Evolutionary conservation across 2,329 filamentous ascomycete genomes (phyloP), one percentile per base, ranked within the genome.

Genomic region (Fusarium nematophilum): DNA sequence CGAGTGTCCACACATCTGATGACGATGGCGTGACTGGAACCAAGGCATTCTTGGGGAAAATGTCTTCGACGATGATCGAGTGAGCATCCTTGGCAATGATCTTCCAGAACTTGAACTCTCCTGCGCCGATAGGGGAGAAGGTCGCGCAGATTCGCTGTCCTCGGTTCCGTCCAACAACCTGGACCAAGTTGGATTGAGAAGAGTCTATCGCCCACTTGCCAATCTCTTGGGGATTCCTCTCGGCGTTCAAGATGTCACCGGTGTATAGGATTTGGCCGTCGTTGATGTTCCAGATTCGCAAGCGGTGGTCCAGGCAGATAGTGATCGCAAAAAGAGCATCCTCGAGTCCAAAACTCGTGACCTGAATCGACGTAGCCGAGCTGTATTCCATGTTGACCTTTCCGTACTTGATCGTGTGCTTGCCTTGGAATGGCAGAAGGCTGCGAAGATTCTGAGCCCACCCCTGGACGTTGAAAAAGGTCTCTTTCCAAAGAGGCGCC

Each of bases 81-180:
- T 90, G 82, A 65, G 84, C 84, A 47, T 88, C 85, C 64, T 88
- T 85, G 14, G 90, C 85, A 47, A 86, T 85, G n/a, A 87, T 76
- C 62, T 79, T 83, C 92, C 93, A 99, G 72, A 99, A 93, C 74
- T 97, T 98, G 82, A 99, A 98, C 71, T 94, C 90, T 29, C 95
- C 91, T 33, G 88, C 86, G 25, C 93, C 90, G 61, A 95, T 87
- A 1, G 95, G 94, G 9, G 93, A 97, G 74, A 93, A 97, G 8
- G 92, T 94, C 30, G 92, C 87, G 47, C 94, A 85, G 11, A 86
- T 73, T 31, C 83, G 78, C 48, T 80, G 79, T 13, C 85, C 84
- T 21, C 80, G 77, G 34, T 72, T 78, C 33, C 77, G 80, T 11
- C 88, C 86, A 47, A 93, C 82, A 14, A 97, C 80, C 51, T 89